phyloP scores from a whole-genome alignment of 2,329 filamentous ascomycete species.

The Alternaria infectoria region DNA sequence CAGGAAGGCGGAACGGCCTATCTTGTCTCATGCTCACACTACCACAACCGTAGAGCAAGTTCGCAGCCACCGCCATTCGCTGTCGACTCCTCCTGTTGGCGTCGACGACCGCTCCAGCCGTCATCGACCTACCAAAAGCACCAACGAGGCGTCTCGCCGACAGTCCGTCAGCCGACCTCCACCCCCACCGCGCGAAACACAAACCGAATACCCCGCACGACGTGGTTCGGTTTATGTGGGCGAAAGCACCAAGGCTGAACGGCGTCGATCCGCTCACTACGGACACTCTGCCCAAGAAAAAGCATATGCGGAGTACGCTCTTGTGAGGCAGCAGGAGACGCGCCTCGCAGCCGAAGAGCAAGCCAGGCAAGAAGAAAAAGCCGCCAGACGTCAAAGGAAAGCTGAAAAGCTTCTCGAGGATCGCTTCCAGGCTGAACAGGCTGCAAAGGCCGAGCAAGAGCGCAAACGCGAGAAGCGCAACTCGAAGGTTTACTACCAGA shows the following conservation, averaged over 20 bases:
- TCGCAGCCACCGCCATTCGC: constrained; percentile 11
- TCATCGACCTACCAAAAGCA: constrained; percentile 19
- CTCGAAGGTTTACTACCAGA: constrained; percentile 18
- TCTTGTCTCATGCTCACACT: constrained; percentile 34
- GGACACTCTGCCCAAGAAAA: constrained; percentile 14
- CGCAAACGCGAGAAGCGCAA: constrained; percentile 20
- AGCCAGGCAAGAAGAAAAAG: no score
- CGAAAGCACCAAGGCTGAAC: constrained; percentile 29
- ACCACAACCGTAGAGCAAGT: constrained; percentile 24
- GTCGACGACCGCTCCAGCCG: constrained; percentile 17
- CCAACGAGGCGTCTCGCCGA: constrained; percentile 28
- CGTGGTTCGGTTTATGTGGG: constrained; percentile 32
- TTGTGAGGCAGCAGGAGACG: not conserved
- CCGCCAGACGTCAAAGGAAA: no score
- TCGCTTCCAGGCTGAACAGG: no score
- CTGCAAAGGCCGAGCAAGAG: constrained; percentile 6
- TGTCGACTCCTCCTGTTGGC: constrained; percentile 20
- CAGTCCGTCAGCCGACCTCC: constrained; percentile 41
- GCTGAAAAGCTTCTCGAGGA: no score
- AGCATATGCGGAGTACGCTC: constrained; percentile 14
- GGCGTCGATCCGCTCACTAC: constrained; percentile 40
- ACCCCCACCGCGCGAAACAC: constrained; percentile 42
- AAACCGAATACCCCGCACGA: constrained; percentile 35
- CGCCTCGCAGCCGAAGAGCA: not conserved
- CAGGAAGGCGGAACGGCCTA: constrained; percentile 22